Conservation (phyloP, 2,329 filamentous ascomycete genomes). For the Talaromyces marneffei region DNA sequence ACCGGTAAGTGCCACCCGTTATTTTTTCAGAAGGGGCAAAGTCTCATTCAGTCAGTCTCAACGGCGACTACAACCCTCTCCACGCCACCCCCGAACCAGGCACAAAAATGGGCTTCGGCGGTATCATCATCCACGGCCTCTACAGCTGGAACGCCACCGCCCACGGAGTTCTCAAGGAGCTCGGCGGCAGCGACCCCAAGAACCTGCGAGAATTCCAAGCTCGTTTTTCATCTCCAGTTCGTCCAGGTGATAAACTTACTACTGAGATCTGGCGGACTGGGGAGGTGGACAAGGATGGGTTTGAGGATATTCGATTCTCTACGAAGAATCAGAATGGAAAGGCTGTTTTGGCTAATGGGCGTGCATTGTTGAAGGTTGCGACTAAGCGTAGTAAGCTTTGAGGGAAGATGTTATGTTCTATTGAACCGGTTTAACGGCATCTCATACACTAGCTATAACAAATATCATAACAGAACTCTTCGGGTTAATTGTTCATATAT, state of each 20-base stretch:
- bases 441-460: not conserved
- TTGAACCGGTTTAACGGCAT: not conserved
- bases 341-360: constrained; percentile 79
- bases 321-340: constrained; percentile 74
- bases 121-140: constrained; percentile 81
- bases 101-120: constrained; percentile 83
- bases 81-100: constrained; percentile 83
- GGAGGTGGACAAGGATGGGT: constrained; percentile 50
- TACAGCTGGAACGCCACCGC: constrained; percentile 79
- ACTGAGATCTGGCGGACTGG: constrained; percentile 78
- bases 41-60: constrained; percentile 51
- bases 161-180: constrained; percentile 64
- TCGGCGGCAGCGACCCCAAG: constrained; percentile 70
- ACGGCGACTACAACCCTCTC: constrained; percentile 91
- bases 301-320: constrained; percentile 77
- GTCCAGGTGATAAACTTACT: constrained; percentile 73
- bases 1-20: constrained; percentile 45
- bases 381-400: constrained; percentile 45
- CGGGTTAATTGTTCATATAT: not conserved
- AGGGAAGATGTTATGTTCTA: not conserved
- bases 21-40: not conserved
- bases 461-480: not conserved
- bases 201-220: constrained; percentile 87
- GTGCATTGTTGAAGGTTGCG: constrained; percentile 66
- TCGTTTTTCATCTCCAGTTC: constrained; percentile 77